These are phyloP conservation scores for Triticum aestivum DNA, from an alignment of 176 grass and related monocot genomes.

Conservation along the genomic window IWGSC_CS_RefSeq_v2.1 NC_057814.1:579433793-579434292, in stretches of 20 bases:
- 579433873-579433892: too few species aligned
- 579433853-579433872: background rate
- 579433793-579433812: background rate
- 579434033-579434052: background rate
- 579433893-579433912: background rate
- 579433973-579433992: background rate
- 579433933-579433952: background rate
- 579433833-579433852: background rate
- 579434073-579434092: background rate
- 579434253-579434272: background rate
- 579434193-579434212: background rate
- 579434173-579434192: background rate
- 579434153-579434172: background rate
- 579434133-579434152: background rate
- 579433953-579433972: background rate
- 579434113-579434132: background rate
- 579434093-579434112: background rate
- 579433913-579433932: background rate
- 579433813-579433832: background rate
- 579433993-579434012: background rate
- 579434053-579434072: background rate
- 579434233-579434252: constrained; percentile 2
- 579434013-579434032: background rate
- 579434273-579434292: background rate
- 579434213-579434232: background rate